phyloP scores from a whole-genome alignment of 495 filamentous ascomycete genomes.

The Lepidopterella palustris region DNA sequence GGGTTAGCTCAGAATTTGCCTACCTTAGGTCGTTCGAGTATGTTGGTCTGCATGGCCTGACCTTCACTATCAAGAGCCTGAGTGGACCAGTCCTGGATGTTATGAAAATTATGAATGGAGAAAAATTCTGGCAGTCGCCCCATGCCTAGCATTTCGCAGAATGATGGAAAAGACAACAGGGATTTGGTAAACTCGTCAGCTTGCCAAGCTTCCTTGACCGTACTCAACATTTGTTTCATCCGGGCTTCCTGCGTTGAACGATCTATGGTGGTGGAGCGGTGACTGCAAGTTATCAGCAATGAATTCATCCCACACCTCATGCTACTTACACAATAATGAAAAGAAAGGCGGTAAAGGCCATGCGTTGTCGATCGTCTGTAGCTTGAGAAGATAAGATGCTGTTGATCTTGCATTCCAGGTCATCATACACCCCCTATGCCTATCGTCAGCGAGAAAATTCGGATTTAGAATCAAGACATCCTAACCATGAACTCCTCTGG shows the following conservation, averaged over 20 bases:
- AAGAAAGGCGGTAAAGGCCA: constrained; percentile 63
- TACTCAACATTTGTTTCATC: constrained; percentile 66
- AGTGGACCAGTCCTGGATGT: constrained; percentile 75
- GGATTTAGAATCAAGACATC: not conserved
- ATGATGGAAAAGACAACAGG: constrained; percentile 69
- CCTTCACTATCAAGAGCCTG: constrained; percentile 72
- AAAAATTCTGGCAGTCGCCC: constrained; percentile 76
- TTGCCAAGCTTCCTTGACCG: constrained; percentile 75
- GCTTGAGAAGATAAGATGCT: constrained; percentile 68
- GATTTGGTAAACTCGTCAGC: constrained; percentile 58
- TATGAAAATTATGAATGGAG: constrained; percentile 60
- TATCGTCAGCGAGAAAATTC: constrained; percentile 18
- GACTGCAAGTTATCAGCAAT: constrained; percentile 31
- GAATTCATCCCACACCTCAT: not conserved
- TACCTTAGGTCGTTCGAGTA: constrained; percentile 68
- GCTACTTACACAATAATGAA: constrained; percentile 67
- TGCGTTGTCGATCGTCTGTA: constrained; percentile 64
- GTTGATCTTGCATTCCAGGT: constrained; percentile 74
- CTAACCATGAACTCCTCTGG: constrained; percentile 72
- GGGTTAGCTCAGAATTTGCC: constrained; percentile 11
- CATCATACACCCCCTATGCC: constrained; percentile 68
- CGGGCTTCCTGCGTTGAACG: constrained; percentile 54
- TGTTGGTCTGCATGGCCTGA: constrained; percentile 64
- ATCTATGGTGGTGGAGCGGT: constrained; percentile 74
- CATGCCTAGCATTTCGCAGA: constrained; percentile 72